phyloP scores from a whole-genome alignment of 139 green algal species.

The Picochlorum costavermella region DNA sequence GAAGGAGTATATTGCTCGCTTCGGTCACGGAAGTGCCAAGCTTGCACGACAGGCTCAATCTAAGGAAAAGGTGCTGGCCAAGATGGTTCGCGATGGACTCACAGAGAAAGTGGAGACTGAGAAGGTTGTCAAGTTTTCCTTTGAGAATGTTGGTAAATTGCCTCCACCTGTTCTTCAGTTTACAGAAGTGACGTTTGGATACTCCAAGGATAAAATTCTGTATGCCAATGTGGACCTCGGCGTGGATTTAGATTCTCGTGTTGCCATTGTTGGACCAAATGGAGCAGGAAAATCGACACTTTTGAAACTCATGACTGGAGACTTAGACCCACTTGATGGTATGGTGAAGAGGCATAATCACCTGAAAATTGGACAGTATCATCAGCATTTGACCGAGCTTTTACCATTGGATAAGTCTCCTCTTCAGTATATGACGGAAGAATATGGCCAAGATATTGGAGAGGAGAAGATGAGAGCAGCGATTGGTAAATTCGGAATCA shows the following conservation, averaged over 20 bases:
- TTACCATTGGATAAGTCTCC: slow-evolving; percentile 60
- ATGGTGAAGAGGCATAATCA: slow-evolving; percentile 93
- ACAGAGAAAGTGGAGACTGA: slow-evolving; percentile 74
- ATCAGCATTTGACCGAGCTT: slow-evolving; percentile 80
- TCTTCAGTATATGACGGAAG: slow-evolving; percentile 64
- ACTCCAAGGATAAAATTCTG: slow-evolving; percentile 54
- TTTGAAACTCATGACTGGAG: slow-evolving; percentile 94
- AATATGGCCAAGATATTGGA: slow-evolving; percentile 29
- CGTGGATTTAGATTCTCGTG: slow-evolving; percentile 86
- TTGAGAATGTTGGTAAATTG: slow-evolving; percentile 84
- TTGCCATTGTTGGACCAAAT: slow-evolving; percentile 67
- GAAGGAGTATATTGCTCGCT: slow-evolving; percentile 87
- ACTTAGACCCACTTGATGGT: slow-evolving; percentile 77
- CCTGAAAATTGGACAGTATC: slow-evolving; percentile 82
- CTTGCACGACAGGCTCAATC: slow-evolving; percentile 78
- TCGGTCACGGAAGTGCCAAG: slow-evolving; percentile 85
- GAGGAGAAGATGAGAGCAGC: slow-evolving; percentile 62
- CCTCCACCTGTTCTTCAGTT: slow-evolving; percentile 89
- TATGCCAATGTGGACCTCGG: slow-evolving; percentile 83
- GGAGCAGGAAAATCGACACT: slow-evolving; percentile 90
- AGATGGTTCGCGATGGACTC: slow-evolving; percentile 84
- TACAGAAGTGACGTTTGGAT: slow-evolving; percentile 73
- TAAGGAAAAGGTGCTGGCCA: slow-evolving; percentile 94
- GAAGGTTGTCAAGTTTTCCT: slow-evolving; percentile 68
- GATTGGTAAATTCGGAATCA: slow-evolving; percentile 70